Base-by-base conservation (phyloP, 768 basidiomycete genomes). In the Pluteus cervinus region DNA sequence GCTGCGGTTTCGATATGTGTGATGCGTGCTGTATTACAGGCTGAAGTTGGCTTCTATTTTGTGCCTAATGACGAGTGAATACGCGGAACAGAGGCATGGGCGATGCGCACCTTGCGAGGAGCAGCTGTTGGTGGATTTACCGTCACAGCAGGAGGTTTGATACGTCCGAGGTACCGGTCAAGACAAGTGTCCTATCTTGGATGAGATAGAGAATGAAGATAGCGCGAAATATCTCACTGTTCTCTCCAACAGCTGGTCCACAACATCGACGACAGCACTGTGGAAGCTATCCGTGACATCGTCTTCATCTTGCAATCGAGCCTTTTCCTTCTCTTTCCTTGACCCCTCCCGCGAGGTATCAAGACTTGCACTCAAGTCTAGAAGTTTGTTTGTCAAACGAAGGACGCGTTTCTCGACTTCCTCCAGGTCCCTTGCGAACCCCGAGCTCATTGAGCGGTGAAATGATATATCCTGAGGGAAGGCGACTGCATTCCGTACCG, bases 261-360 rank as follows among this genome's bases (percentile, higher is more conserved):
- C 75, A 0, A 77, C 66, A 52, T 91, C 88, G n/a, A 88, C 82
- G 2, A 94, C 71, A 15, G 76, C 58, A 12, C 76, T 66, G 46
- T 85, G 75, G 55, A 91, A 94, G 46, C 76, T 78, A 55, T 96
- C 93, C 22, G 87, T 60, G 3, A 93, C 73, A 60, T 92, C 86
- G 48, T 96, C 90, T 51, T 86, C 74, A 39, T 65, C 74, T 39
- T 71, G 66, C 36, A 85, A 49, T 48, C 66, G 71, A 14, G 60
- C 65, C 51, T 80, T 79, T 18, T 72, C 75, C 55, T 80, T 79
- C 20, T 62, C 60, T 34, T 61, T 62, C 21, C 46, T 21, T 45
- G 22, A 41, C 3, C 20, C 47, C 22, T 47, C 50, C 33, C 44
- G 33, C 2, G 52, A 50, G 33, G 61, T 28, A 49, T 66, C 65